phyloP scores from a whole-genome alignment of 139 green algal genomes.

The Micractinium sp. region DNA sequence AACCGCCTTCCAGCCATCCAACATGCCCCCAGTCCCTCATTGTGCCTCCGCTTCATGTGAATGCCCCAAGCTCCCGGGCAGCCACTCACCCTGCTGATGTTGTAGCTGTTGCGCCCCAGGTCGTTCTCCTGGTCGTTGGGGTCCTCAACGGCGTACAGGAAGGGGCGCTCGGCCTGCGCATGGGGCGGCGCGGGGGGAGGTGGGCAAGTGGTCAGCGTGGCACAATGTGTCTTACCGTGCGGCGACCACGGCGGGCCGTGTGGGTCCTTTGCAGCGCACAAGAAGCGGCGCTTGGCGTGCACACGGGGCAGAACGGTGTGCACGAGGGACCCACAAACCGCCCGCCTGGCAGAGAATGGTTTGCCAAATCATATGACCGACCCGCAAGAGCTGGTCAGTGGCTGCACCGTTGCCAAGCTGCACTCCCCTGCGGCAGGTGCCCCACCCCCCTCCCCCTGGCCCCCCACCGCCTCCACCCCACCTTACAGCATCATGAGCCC shows the following conservation, averaged over 20 bases:
- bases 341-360: too few species aligned
- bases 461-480: too few species aligned
- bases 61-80: neutral
- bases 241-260: neutral
- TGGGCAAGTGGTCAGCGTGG: neutral
- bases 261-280: neutral
- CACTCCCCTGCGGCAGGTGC: too few species aligned
- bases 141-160: conserved; percentile 85
- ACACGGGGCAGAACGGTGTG: neutral
- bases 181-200: neutral
- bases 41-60: neutral
- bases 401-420: too few species aligned
- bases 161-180: conserved; percentile 55
- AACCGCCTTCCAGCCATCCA: too few species aligned
- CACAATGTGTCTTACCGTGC: too few species aligned
- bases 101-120: conserved; percentile 72
- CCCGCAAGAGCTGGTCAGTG: neutral
- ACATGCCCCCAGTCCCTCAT: too few species aligned
- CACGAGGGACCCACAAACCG: too few species aligned
- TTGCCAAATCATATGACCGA: neutral
- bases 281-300: neutral
- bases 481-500: too few species aligned
- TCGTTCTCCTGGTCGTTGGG: conserved; percentile 81
- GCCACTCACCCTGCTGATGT: conserved; percentile 59
- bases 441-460: too few species aligned